Evolutionary conservation across 495 filamentous ascomycete genomes (phyloP).

Genomic region (Trichoderma virens): DNA sequence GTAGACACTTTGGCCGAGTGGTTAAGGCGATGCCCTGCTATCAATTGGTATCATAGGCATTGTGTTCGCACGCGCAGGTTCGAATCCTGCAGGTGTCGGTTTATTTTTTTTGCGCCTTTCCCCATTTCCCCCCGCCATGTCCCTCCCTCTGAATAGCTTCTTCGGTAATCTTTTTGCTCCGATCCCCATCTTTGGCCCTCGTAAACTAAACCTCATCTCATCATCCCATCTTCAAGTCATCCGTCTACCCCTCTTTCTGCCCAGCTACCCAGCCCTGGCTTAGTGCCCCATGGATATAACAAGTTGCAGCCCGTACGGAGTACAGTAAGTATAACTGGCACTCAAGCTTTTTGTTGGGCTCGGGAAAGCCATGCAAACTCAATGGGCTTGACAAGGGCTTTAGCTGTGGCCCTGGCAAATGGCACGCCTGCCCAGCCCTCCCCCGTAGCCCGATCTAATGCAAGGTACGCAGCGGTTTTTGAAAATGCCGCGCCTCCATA

Average conservation of each 20-base stretch:
- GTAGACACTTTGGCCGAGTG: conserved; percentile 8
- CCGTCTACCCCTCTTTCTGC: neutral
- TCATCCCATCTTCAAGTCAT: neutral
- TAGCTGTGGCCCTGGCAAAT: neutral
- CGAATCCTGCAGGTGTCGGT: conserved; percentile 21
- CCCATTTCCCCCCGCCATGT: neutral
- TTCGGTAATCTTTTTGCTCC: neutral
- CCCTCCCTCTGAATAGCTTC: neutral
- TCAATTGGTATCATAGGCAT: conserved; percentile 8
- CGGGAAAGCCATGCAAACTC: neutral
- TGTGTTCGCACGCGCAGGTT: conserved; percentile 17
- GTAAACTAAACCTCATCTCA: too few relatives aligned
- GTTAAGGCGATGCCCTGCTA: conserved; percentile 9
- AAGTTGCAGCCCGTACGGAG: too few relatives aligned
- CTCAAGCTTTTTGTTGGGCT: conserved; percentile 6
- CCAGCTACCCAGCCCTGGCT: neutral
- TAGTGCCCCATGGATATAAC: too few relatives aligned
- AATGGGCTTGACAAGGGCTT: neutral
- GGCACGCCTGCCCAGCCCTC: conserved; percentile 2
- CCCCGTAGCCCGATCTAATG: neutral
- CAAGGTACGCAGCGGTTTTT: neutral
- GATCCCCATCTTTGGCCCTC: neutral
- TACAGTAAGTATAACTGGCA: too few relatives aligned
- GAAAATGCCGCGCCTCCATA: conserved; percentile 1
- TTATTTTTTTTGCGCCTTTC: conserved; percentile 1